A percentile compares a stretch with the other conserved stretches of the same genome.
Evolutionary conservation across 345 rosid species (phyloP).

Genomic region (Hevea brasiliensis): DNA sequence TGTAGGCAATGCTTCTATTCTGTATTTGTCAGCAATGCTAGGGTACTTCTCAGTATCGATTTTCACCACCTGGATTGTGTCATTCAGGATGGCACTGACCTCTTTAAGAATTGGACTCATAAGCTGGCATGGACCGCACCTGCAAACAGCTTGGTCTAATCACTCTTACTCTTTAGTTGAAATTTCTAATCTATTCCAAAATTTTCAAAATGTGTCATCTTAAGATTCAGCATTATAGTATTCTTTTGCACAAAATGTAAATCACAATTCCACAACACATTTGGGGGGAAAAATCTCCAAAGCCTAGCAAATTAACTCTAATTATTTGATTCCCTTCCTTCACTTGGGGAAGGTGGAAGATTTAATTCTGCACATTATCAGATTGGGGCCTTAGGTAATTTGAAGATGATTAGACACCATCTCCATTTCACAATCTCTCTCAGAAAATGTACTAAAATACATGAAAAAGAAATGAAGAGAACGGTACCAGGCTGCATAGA

Average conservation of each 20-base stretch:
- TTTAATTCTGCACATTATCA: not conserved
- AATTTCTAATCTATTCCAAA: slow-evolving; percentile 4
- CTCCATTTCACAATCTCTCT: not conserved
- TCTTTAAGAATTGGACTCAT: slow-evolving; percentile 82
- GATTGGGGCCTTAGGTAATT: not conserved
- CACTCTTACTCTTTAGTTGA: not conserved
- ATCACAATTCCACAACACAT: not conserved
- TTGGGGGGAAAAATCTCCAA: not conserved
- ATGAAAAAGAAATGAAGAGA: not conserved
- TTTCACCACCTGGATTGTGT: slow-evolving; percentile 72
- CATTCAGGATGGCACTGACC: slow-evolving; percentile 64
- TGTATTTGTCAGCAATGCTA: slow-evolving; percentile 65
- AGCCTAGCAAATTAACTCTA: not conserved
- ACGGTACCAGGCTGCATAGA: slow-evolving; percentile 83
- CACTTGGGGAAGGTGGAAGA: not conserved
- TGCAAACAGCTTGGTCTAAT: slow-evolving; percentile 25
- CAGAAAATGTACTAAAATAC: not conserved
- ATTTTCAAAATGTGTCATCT: not conserved
- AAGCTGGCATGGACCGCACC: slow-evolving; percentile 97
- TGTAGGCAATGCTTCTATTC: slow-evolving; percentile 79
- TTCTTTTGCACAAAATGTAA: slow-evolving; percentile 1
- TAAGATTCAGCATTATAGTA: not conserved
- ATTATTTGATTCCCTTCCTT: not conserved
- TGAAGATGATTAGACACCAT: not conserved
- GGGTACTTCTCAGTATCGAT: slow-evolving; percentile 95